A percentile compares a stretch with the other conserved stretches of the same genome.
These are phyloP conservation scores for Cutaneotrichosporon cyanovorans DNA, from an alignment of 1,284 basidiomycete species.

Conservation along the genomic window DNA sequence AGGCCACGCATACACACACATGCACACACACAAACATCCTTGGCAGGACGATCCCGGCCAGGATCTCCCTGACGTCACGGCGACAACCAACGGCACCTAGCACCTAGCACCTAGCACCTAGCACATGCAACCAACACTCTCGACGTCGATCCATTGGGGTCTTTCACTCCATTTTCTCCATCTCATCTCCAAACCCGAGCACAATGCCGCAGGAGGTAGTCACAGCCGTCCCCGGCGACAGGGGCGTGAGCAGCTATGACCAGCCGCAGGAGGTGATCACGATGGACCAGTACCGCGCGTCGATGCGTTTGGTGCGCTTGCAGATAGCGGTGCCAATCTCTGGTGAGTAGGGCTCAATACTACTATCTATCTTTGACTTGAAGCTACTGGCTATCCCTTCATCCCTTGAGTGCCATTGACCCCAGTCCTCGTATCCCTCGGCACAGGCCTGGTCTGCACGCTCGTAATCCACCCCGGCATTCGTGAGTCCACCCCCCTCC, in stretches of 20 bases:
- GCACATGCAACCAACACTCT: too few species aligned
- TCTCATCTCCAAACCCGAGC: too few species aligned
- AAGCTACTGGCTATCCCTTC: background rate
- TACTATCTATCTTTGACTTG: background rate
- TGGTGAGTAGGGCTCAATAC: constrained; percentile 49
- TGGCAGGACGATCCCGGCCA: too few species aligned
- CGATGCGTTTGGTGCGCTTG: constrained; percentile 50
- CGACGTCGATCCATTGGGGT: too few species aligned
- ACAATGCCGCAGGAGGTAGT: background rate
- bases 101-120: too few species aligned
- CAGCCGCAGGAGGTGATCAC: constrained; percentile 39
- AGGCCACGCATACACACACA: too few species aligned
- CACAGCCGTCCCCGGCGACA: background rate
- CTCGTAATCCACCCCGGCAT: constrained; percentile 43
- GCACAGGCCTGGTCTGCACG: constrained; percentile 38
- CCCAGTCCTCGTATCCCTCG: constrained; percentile 36
- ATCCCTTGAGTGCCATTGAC: background rate
- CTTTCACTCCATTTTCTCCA: background rate
- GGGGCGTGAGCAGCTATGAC: constrained; percentile 25
- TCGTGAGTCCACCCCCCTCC: constrained; percentile 18
- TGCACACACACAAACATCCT: too few species aligned
- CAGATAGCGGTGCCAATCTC: constrained; percentile 68
- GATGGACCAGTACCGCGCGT: constrained; percentile 37
- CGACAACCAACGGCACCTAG: too few species aligned
- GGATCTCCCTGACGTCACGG: too few species aligned